Conservation (phyloP, 192 early-diverging fungal species). For the Paraglomus brasilianum region DNA sequence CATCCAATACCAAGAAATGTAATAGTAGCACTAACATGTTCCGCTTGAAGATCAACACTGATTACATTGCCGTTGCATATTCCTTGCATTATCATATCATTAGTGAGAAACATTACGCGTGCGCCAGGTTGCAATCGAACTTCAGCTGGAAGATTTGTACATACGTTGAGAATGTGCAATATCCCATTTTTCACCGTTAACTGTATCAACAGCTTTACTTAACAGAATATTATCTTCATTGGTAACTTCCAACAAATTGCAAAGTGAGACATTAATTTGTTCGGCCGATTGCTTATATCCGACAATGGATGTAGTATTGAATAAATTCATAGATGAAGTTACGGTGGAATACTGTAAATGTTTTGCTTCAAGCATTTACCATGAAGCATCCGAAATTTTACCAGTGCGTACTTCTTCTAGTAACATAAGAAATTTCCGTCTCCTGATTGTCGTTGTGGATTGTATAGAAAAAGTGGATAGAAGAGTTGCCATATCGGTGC, state of each 20-base stretch:
- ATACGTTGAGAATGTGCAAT: neutral
- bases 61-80: slow-evolving; percentile 3
- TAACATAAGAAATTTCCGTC: neutral
- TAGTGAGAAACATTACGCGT: neutral
- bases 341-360: too few species aligned
- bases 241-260: neutral
- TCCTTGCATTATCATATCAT: neutral
- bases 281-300: neutral
- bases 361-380: too few species aligned
- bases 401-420: too few species aligned
- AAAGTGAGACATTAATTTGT: neutral
- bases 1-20: too few species aligned
- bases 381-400: too few species aligned
- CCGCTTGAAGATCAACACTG: too few species aligned
- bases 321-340: too few species aligned
- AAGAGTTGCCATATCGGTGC: neutral
- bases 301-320: slow-evolving; percentile 5
- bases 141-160: neutral
- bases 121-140: neutral
- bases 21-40: too few species aligned
- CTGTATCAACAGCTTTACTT: neutral
- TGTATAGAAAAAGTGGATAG: neutral
- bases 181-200: neutral
- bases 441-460: neutral
- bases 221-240: neutral